Percentiles rank a stretch among this genome's conserved stretches.
phyloP scores from a whole-genome alignment of 1,284 basidiomycete species.

The Pseudomicrostroma phylloplanum region DNA sequence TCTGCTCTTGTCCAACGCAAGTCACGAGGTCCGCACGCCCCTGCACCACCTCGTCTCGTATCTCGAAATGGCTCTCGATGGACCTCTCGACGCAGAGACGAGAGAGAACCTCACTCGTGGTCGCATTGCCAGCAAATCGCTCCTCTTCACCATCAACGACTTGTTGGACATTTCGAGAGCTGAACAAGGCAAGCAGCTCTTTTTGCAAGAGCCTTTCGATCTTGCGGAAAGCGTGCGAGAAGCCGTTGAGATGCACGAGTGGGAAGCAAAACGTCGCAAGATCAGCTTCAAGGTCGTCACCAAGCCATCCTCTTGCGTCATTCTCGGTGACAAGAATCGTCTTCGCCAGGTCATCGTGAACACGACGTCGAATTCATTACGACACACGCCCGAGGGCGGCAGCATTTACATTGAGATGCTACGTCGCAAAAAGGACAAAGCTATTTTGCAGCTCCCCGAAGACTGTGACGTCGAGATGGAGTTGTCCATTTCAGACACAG shows the following conservation, averaged over 20 bases:
- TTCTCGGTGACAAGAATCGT: slow-evolving; percentile 60
- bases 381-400: slow-evolving; percentile 63
- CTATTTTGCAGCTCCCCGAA: slow-evolving; percentile 20
- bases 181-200: slow-evolving; percentile 72
- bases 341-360: slow-evolving; percentile 76
- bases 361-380: slow-evolving; percentile 71
- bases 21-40: slow-evolving; percentile 65
- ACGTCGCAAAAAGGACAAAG: slow-evolving; percentile 31
- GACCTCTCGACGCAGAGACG: slow-evolving; percentile 69
- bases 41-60: slow-evolving; percentile 60
- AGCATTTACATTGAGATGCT: slow-evolving; percentile 62
- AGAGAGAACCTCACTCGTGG: slow-evolving; percentile 71
- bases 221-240: slow-evolving; percentile 65
- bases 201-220: slow-evolving; percentile 76
- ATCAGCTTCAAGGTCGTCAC: slow-evolving; percentile 64
- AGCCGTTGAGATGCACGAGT: slow-evolving; percentile 59
- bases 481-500: slow-evolving; percentile 70
- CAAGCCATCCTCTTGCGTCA: slow-evolving; percentile 56
- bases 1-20: slow-evolving; percentile 76
- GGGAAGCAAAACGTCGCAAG: slow-evolving; percentile 66
- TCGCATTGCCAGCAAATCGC: slow-evolving; percentile 72
- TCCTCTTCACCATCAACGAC: slow-evolving; percentile 66
- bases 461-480: slow-evolving; percentile 59
- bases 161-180: slow-evolving; percentile 74
- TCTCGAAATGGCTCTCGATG: slow-evolving; percentile 71